A percentile compares a stretch with the other conserved stretches of the same genome.
These are phyloP conservation scores for Alliaria petiolata DNA, from an alignment of 345 rosid species.

Conservation along the genomic window DNA sequence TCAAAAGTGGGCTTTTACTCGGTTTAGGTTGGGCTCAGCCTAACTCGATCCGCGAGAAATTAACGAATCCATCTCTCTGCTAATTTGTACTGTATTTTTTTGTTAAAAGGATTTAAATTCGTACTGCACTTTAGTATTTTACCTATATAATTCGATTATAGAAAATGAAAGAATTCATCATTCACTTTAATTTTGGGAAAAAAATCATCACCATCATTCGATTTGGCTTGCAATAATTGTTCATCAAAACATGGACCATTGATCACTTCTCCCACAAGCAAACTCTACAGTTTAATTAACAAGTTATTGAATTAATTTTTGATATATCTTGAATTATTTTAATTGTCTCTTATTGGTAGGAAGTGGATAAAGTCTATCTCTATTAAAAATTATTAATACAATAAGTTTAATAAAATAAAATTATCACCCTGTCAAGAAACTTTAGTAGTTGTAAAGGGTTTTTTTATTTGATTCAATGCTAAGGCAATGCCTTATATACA, in stretches of 20 bases:
- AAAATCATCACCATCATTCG: conserved; percentile 7
- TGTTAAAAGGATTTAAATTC: no score
- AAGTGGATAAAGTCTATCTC: conserved; percentile 19
- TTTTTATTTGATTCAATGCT: no score
- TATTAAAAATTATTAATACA: no score
- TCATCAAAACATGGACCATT: conserved; percentile 16
- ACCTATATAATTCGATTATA: background rate
- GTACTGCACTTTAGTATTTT: no score
- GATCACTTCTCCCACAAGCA: conserved; percentile 30
- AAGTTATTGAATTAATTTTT: background rate
- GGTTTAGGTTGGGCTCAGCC: background rate
- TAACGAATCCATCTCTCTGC: background rate
- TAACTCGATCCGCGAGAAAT: background rate
- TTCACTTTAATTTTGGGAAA: background rate
- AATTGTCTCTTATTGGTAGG: background rate
- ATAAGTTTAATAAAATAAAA: background rate
- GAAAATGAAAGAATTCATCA: background rate
- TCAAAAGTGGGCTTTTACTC: background rate
- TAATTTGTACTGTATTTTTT: background rate
- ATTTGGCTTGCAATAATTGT: conserved; percentile 17
- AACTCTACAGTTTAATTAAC: background rate
- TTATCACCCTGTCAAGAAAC: no score
- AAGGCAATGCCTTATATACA: no score
- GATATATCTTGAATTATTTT: background rate
- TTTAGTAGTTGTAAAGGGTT: no score